Base-by-base conservation (phyloP, 345 rosid species). In the Garcia nutans region DNA sequence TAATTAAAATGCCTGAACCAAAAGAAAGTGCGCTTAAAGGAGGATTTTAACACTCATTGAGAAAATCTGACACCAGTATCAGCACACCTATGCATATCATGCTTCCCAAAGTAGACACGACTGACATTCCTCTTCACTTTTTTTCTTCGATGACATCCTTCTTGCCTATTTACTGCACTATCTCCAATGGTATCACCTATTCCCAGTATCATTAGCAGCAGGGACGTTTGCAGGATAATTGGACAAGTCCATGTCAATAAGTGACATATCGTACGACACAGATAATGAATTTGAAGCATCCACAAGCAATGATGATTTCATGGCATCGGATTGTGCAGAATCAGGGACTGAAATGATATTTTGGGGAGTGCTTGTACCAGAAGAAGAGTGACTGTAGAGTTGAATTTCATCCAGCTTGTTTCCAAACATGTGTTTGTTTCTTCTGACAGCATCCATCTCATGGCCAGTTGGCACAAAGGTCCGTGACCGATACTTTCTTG, bases 401-500 rank as follows among this genome's bases (percentile, higher is more conserved):
- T 94, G 94, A 79, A 89, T 84, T 61, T 91, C 97, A 65, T 92
- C 99, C 73, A 89, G 75, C 85, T 87, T 93, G 87, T 86, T 88
- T 71, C 93, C 96, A 67, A 84, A 83, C 76, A 88, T 44, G 72
- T 65, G 83, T 74, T 88, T 89, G 92, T 88, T 92, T 85, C 83
- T 96, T 84, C 98, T 88, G 31, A 89, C 95, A 37, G 88, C 88
- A 82, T 93, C 99, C 98, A 96, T 96, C 82, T 93, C 99, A 37
- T 87, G 95, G 47, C 99, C 98, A 56, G 98, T 96, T 45, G 98
- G 99, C 81, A 93, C 99, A 85, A 93, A 96, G 52, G 99, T 96
- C 23, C 98, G 86, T 8, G 98, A 91, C 31, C 97, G 79, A 73
- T 96, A 96, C 85, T 93, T 96, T 77, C 89, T 87, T 71, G 92